A percentile compares a stretch with the other conserved stretches of the same genome.
These are phyloP conservation scores for Boletellus deceptivus DNA, from an alignment of 1,284 basidiomycete genomes.

Conservation along the genomic window DNA sequence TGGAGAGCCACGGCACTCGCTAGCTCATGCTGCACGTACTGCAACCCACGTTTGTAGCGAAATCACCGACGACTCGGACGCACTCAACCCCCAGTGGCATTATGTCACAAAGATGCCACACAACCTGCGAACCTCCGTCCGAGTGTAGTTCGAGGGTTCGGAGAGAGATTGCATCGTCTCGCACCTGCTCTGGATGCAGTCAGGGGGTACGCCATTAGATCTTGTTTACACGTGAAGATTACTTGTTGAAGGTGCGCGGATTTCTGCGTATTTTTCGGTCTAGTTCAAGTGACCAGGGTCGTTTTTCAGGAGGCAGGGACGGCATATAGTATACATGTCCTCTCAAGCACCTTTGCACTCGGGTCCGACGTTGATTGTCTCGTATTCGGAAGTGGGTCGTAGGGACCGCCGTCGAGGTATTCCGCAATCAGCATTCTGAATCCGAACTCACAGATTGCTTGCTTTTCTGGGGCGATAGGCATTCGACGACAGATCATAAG, in stretches of 20 bases:
- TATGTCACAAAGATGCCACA: slow-evolving; percentile 11
- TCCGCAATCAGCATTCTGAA: slow-evolving; percentile 19
- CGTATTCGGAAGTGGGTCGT: slow-evolving; percentile 32
- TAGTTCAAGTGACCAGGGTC: slow-evolving; percentile 32
- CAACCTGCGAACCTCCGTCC: slow-evolving; percentile 2
- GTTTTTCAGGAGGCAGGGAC: slow-evolving; percentile 24
- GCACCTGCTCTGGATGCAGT: slow-evolving; percentile 12
- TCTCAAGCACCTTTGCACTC: slow-evolving; percentile 27
- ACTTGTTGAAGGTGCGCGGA: slow-evolving; percentile 6
- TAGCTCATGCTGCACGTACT: not conserved
- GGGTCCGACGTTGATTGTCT: slow-evolving; percentile 22
- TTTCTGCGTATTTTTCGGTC: slow-evolving; percentile 22
- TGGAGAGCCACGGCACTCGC: no score
- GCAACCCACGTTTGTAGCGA: slow-evolving; percentile 8
- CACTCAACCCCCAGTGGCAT: slow-evolving; percentile 6
- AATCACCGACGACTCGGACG: not conserved
- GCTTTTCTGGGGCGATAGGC: no score
- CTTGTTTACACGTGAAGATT: not conserved
- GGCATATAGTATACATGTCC: slow-evolving; percentile 26
- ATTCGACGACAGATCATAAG: no score
- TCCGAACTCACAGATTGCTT: slow-evolving; percentile 29
- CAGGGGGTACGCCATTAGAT: slow-evolving; percentile 9
- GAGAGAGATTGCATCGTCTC: not conserved
- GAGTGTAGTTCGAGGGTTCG: not conserved
- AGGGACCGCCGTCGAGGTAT: slow-evolving; percentile 11